A percentile compares a stretch with the other conserved stretches of the same genome.
Conservation (phyloP, 2,329 filamentous ascomycete species). For the Cadophora malorum region DNA sequence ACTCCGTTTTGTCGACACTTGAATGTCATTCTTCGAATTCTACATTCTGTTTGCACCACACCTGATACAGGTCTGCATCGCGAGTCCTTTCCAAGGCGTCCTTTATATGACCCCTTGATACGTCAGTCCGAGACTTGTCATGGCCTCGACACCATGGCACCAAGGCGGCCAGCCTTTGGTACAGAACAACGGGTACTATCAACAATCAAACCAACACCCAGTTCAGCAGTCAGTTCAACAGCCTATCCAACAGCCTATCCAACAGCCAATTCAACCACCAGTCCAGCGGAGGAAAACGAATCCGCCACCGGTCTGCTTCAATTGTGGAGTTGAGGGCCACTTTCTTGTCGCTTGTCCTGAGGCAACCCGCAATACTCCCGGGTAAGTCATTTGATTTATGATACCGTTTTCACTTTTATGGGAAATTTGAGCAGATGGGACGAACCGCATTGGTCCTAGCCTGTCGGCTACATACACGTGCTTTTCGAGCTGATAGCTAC, state of each 20-base stretch:
- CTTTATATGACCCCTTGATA: constrained; percentile 32
- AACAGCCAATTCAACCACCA: constrained; percentile 18
- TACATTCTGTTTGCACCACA: not conserved
- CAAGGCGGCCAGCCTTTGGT: constrained; percentile 33
- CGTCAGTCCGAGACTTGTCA: constrained; percentile 23
- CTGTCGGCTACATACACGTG: constrained; percentile 7
- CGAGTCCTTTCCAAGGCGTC: not conserved
- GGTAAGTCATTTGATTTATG: constrained; percentile 51
- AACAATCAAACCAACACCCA: constrained; percentile 21
- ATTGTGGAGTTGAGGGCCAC: constrained; percentile 58
- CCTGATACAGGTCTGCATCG: not conserved
- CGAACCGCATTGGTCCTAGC: not conserved
- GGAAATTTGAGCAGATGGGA: not conserved
- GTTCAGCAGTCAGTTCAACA: constrained; percentile 21
- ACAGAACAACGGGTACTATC: constrained; percentile 27
- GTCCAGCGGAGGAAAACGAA: constrained; percentile 31
- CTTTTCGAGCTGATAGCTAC: not conserved
- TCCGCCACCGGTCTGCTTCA: constrained; percentile 55
- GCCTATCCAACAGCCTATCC: constrained; percentile 18
- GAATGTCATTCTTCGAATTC: constrained; percentile 2
- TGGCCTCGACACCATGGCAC: constrained; percentile 38
- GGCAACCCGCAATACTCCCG: constrained; percentile 54
- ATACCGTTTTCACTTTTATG: not conserved
- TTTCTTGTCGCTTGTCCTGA: constrained; percentile 61
- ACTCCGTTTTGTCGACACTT: not conserved